Evolutionary conservation across 768 basidiomycete species (phyloP).

Genomic region (Naganishia vaughanmartiniae): DNA sequence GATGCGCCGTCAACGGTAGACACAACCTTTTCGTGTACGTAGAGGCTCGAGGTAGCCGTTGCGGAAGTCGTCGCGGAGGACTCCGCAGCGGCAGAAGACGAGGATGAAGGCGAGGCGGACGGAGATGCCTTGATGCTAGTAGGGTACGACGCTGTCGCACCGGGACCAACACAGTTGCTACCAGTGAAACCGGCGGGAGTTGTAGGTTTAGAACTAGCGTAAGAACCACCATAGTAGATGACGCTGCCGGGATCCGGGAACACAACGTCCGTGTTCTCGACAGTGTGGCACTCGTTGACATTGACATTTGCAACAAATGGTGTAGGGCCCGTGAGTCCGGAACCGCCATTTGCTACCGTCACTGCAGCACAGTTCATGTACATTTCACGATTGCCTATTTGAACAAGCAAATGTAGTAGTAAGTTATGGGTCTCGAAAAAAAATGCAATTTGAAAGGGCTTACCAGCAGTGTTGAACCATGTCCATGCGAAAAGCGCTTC

Average conservation of each 20-base stretch:
- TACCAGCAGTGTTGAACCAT: slow-evolving; percentile 53
- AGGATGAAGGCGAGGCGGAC: background rate
- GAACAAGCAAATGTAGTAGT: background rate
- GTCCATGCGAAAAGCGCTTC: slow-evolving; percentile 53
- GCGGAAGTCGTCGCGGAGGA: background rate
- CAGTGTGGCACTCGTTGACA: slow-evolving; percentile 46
- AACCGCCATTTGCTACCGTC: slow-evolving; percentile 44
- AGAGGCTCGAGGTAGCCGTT: background rate
- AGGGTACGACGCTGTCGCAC: slow-evolving; percentile 17
- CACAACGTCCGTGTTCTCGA: slow-evolving; percentile 44
- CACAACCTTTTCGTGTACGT: slow-evolving; percentile 4
- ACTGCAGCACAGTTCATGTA: slow-evolving; percentile 49
- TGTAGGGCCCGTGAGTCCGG: slow-evolving; percentile 43
- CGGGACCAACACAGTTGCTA: slow-evolving; percentile 44
- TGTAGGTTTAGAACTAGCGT: slow-evolving; percentile 40
- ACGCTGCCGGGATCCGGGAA: slow-evolving; percentile 37
- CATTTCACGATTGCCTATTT: slow-evolving; percentile 31
- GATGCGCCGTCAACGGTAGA: slow-evolving; percentile 4
- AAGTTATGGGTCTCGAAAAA: background rate
- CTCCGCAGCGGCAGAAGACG: background rate
- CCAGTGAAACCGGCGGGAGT: slow-evolving; percentile 40
- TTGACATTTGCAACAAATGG: slow-evolving; percentile 50
- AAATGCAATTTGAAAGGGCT: slow-evolving; percentile 21
- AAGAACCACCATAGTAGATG: slow-evolving; percentile 40
- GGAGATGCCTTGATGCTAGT: slow-evolving; percentile 12